Conservation (phyloP, 2,329 filamentous ascomycete genomes). For the Arthrobotrys musiformis region DNA sequence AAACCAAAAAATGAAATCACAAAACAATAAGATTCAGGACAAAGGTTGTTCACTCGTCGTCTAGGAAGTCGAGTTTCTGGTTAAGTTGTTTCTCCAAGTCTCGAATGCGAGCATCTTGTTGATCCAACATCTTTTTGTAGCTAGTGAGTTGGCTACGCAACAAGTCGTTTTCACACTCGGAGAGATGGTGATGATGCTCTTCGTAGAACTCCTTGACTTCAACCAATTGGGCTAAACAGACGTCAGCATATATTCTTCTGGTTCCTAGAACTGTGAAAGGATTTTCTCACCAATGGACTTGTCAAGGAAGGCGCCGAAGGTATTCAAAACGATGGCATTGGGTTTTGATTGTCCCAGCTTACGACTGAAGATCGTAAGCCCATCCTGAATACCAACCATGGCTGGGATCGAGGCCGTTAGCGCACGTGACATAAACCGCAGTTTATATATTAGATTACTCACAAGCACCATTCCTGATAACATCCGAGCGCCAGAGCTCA, state of each 20-base stretch:
- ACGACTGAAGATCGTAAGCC: slow-evolving; percentile 27
- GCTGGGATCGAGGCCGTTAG: neutral
- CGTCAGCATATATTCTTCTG: neutral
- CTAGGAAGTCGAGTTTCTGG: neutral
- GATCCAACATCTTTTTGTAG: neutral
- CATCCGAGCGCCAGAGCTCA: slow-evolving; percentile 27
- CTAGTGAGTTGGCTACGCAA: slow-evolving; percentile 1
- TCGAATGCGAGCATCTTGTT: slow-evolving; percentile 14
- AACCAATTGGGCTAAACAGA: slow-evolving; percentile 13
- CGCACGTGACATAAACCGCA: neutral
- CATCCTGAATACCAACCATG: slow-evolving; percentile 23
- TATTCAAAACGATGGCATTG: slow-evolving; percentile 4
- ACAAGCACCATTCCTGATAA: slow-evolving; percentile 32
- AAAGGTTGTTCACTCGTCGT: neutral
- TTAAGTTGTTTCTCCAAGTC: slow-evolving; percentile 7
- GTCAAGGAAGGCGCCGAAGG: slow-evolving; percentile 36
- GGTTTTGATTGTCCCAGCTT: slow-evolving; percentile 25
- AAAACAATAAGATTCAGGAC: neutral
- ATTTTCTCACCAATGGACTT: slow-evolving; percentile 10
- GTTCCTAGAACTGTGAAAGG: neutral
- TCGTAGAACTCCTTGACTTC: slow-evolving; percentile 22
- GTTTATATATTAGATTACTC: neutral
- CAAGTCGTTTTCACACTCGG: slow-evolving; percentile 8
- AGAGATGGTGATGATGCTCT: slow-evolving; percentile 18
- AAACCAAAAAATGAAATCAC: neutral